These are phyloP conservation scores for Vitis hybrid DNA, from an alignment of 177 flowering plant genomes.

Conservation along the genomic window DNA sequence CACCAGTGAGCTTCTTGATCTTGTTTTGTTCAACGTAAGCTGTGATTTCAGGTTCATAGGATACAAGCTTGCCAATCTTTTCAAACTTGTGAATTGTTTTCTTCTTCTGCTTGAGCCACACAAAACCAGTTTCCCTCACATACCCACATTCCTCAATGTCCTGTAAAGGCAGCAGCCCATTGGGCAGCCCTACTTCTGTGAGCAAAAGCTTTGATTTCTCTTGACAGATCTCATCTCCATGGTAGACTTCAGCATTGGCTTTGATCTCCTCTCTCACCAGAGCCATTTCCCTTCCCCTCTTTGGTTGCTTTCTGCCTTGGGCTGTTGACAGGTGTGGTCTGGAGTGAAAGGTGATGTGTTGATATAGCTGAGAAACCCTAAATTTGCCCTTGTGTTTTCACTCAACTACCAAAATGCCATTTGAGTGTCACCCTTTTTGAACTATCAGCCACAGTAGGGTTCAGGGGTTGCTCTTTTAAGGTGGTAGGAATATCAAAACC, in stretches of 20 bases:
- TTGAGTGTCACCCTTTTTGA: too few species aligned
- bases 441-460: too few species aligned
- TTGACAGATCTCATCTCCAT: slow-evolving; percentile 55
- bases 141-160: slow-evolving; percentile 67
- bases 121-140: slow-evolving; percentile 58
- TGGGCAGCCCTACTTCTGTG: slow-evolving; percentile 53
- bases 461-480: too few species aligned
- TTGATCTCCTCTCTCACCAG: slow-evolving; percentile 55
- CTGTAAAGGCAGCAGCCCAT: slow-evolving; percentile 66
- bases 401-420: neutral
- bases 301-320: neutral
- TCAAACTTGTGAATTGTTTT: slow-evolving; percentile 49
- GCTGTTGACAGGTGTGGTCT: neutral
- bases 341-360: neutral
- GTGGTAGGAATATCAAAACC: too few species aligned
- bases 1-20: slow-evolving; percentile 79
- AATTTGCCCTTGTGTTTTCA: neutral
- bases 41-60: slow-evolving; percentile 60
- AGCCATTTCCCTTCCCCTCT: slow-evolving; percentile 32
- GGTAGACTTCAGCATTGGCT: slow-evolving; percentile 63
- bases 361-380: neutral
- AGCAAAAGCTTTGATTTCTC: slow-evolving; percentile 52
- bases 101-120: slow-evolving; percentile 82
- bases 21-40: slow-evolving; percentile 44
- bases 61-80: slow-evolving; percentile 47